These are phyloP conservation scores for Falciphora oryzae DNA, from an alignment of 2,329 filamentous ascomycete genomes.

Conservation along the genomic window DNA sequence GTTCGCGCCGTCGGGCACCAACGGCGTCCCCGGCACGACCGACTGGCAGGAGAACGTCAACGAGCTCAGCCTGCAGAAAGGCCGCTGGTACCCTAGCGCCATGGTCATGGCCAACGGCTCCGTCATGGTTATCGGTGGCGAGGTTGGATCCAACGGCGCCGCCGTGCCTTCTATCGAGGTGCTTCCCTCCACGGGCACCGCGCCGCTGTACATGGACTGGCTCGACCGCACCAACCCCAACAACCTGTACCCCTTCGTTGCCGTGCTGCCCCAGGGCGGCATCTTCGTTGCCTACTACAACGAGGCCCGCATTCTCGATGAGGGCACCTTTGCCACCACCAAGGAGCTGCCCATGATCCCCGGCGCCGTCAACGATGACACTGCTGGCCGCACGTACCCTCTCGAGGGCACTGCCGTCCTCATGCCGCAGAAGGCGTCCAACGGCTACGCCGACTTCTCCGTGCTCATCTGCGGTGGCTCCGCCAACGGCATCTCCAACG, in stretches of 20 bases:
- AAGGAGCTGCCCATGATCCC: constrained; percentile 48
- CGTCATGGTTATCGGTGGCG: constrained; percentile 47
- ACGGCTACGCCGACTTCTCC: constrained; percentile 35
- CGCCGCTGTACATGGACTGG: constrained; percentile 42
- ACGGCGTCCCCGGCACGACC: constrained; percentile 41
- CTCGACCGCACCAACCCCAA: constrained; percentile 49
- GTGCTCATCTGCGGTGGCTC: constrained; percentile 53
- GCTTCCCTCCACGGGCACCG: constrained; percentile 39
- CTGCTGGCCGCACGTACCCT: constrained; percentile 50
- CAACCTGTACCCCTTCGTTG: constrained; percentile 52
- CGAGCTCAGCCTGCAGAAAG: constrained; percentile 39
- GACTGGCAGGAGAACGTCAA: constrained; percentile 50
- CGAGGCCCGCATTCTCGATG: constrained; percentile 50
- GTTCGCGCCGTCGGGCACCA: constrained; percentile 48
- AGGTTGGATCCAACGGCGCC: constrained; percentile 45
- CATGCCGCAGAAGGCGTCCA: constrained; percentile 47
- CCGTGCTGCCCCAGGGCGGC: constrained; percentile 45
- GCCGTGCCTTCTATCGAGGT: constrained; percentile 47
- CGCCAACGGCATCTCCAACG: constrained; percentile 39
- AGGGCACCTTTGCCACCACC: constrained; percentile 41
- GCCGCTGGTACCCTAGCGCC: constrained; percentile 49
- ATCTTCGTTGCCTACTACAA: constrained; percentile 56
- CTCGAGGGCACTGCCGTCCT: constrained; percentile 49
- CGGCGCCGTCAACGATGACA: constrained; percentile 44
- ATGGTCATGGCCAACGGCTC: constrained; percentile 52